A percentile compares a stretch with the other conserved stretches of the same genome.
Conservation (phyloP, 1,284 basidiomycete genomes). For the Thecaphora thlaspeos region DNA sequence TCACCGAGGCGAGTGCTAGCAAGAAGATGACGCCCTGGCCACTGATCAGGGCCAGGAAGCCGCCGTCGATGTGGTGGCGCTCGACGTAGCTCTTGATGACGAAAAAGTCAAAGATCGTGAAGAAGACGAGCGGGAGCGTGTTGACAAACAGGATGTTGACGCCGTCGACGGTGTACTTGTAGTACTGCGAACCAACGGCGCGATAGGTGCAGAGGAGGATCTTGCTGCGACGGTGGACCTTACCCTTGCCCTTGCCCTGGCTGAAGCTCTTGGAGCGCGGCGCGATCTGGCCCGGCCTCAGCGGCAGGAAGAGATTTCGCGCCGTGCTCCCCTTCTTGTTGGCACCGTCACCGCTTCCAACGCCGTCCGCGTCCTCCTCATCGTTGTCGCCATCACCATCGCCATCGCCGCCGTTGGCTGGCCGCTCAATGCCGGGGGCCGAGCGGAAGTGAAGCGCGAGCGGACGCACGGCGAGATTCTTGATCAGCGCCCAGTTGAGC, state of each 20-base stretch:
- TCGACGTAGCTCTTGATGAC: slow-evolving; percentile 75
- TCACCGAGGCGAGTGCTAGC: slow-evolving; percentile 82
- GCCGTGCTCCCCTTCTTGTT: slow-evolving; percentile 16
- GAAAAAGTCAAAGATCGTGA: slow-evolving; percentile 90
- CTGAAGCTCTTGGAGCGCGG: slow-evolving; percentile 58
- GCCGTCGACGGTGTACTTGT: slow-evolving; percentile 98
- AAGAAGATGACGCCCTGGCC: slow-evolving; percentile 80
- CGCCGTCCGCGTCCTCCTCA: slow-evolving; percentile 30
- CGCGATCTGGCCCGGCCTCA: slow-evolving; percentile 59
- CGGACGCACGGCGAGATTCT: slow-evolving; percentile 77
- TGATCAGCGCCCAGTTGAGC: slow-evolving; percentile 87
- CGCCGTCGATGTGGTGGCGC: slow-evolving; percentile 62
- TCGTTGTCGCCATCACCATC: slow-evolving; percentile 50
- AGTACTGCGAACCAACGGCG: slow-evolving; percentile 87
- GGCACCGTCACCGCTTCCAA: too few species aligned
- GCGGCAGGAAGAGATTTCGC: slow-evolving; percentile 40
- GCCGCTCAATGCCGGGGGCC: slow-evolving; percentile 36
- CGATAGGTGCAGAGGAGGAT: slow-evolving; percentile 93
- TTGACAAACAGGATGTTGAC: slow-evolving; percentile 99
- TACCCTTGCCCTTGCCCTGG: slow-evolving; percentile 60
- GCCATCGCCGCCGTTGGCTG: not conserved
- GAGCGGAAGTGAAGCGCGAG: slow-evolving; percentile 85
- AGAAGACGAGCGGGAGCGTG: slow-evolving; percentile 87
- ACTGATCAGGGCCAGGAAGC: slow-evolving; percentile 70
- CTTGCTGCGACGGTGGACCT: slow-evolving; percentile 61